phyloP scores from a whole-genome alignment of 1,284 basidiomycete species.

The Malassezia psittaci region DNA sequence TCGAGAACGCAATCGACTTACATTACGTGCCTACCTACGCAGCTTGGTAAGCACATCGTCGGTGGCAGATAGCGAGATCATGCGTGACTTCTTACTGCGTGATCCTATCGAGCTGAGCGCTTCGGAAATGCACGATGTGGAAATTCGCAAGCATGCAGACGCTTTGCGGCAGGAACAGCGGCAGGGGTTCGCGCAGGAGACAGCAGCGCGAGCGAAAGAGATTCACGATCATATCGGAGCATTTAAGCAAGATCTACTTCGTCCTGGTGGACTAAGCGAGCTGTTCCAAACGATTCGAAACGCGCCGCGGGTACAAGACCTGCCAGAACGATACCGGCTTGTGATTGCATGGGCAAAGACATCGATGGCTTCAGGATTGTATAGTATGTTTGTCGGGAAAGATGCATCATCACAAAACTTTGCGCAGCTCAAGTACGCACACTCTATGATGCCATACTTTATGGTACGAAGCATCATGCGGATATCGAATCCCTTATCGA shows the following conservation, averaged over 20 bases:
- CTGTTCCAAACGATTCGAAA: slow-evolving; percentile 79
- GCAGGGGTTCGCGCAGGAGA: slow-evolving; percentile 73
- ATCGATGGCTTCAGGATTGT: slow-evolving; percentile 74
- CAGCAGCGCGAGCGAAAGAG: slow-evolving; percentile 72
- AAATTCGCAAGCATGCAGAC: slow-evolving; percentile 76
- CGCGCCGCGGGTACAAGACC: slow-evolving; percentile 64
- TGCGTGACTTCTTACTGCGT: slow-evolving; percentile 74
- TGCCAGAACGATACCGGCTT: slow-evolving; percentile 76
- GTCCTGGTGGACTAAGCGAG: slow-evolving; percentile 68
- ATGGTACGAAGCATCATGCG: slow-evolving; percentile 81
- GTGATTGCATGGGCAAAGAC: slow-evolving; percentile 94
- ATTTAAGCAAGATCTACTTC: slow-evolving; percentile 73
- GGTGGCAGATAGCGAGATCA: slow-evolving; percentile 71
- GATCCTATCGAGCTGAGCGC: slow-evolving; percentile 62
- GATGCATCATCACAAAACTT: slow-evolving; percentile 86
- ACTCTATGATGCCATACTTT: slow-evolving; percentile 95
- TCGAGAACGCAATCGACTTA: slow-evolving; percentile 82
- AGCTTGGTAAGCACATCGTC: slow-evolving; percentile 61
- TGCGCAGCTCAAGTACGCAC: slow-evolving; percentile 76
- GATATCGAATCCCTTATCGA: slow-evolving; percentile 88
- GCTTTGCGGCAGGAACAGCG: slow-evolving; percentile 76
- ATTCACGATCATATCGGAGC: slow-evolving; percentile 72
- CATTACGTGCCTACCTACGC: slow-evolving; percentile 81
- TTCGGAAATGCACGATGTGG: slow-evolving; percentile 70
- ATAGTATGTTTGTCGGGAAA: slow-evolving; percentile 83